Evolutionary conservation across 257 asterid genomes (phyloP).

Genomic region (Jacaranda copaia): DNA sequence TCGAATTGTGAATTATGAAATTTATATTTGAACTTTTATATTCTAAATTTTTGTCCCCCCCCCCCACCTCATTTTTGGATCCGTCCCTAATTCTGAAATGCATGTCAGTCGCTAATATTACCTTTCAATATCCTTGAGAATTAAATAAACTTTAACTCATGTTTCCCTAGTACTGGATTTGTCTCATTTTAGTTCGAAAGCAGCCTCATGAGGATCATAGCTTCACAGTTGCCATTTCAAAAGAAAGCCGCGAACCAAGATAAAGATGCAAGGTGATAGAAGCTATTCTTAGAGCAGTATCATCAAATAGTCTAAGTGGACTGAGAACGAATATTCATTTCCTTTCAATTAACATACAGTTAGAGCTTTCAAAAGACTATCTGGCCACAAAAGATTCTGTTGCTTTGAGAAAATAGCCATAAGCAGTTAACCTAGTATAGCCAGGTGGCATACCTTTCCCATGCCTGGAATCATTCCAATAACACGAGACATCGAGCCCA

Average conservation of each 20-base stretch:
- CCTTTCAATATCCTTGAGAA: slow-evolving; percentile 20
- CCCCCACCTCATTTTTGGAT: too few relatives aligned
- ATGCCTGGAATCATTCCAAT: slow-evolving; percentile 99
- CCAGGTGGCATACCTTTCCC: slow-evolving; percentile 73
- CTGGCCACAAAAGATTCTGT: background rate
- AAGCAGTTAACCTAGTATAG: slow-evolving; percentile 11
- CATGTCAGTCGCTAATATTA: slow-evolving; percentile 20
- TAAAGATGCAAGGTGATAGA: slow-evolving; percentile 10
- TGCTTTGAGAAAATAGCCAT: background rate
- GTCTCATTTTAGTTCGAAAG: slow-evolving; percentile 13
- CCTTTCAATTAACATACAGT: background rate
- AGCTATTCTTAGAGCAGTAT: slow-evolving; percentile 18
- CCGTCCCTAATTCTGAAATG: slow-evolving; percentile 31
- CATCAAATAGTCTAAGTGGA: background rate
- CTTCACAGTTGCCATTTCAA: slow-evolving; percentile 6
- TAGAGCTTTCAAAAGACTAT: background rate
- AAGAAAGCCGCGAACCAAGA: background rate
- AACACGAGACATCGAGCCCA: slow-evolving; percentile 99
- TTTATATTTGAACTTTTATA: too few relatives aligned
- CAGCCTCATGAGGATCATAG: slow-evolving; percentile 24
- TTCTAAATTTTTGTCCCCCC: too few relatives aligned
- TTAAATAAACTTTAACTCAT: slow-evolving; percentile 25
- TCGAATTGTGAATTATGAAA: too few relatives aligned
- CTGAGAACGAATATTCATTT: background rate
- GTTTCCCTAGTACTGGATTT: slow-evolving; percentile 4